Percentiles rank a stretch among this genome's conserved stretches.
phyloP scores from a whole-genome alignment of 2,329 filamentous ascomycete genomes.

The Alternaria sp. region DNA sequence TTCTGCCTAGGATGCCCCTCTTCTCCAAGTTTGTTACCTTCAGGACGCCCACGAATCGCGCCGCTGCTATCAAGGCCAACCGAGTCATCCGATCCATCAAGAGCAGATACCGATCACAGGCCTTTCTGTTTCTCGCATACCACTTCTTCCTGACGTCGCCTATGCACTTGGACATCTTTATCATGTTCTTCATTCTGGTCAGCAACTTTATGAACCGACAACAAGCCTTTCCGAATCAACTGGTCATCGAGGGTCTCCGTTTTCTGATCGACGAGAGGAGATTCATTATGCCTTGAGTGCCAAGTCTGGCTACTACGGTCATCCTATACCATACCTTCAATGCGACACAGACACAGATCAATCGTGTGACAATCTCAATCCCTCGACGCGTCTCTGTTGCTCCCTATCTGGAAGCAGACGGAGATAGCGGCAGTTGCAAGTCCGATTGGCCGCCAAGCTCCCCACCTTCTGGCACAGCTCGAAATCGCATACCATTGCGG shows the following conservation, averaged over 20 bases:
- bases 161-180: constrained; percentile 44
- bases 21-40: constrained; percentile 28
- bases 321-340: not conserved
- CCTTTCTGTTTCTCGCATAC: constrained; percentile 46
- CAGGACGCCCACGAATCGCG: constrained; percentile 24
- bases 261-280: constrained; percentile 42
- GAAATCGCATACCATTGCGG: constrained; percentile 19
- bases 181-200: constrained; percentile 48
- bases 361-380: not conserved
- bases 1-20: constrained; percentile 25
- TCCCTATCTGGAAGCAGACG: constrained; percentile 19
- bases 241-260: constrained; percentile 38
- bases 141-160: constrained; percentile 47
- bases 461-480: constrained; percentile 35
- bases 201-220: constrained; percentile 49
- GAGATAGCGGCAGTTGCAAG: constrained; percentile 30
- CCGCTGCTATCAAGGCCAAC: constrained; percentile 34
- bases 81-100: constrained; percentile 41
- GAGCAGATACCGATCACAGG: constrained; percentile 42
- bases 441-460: constrained; percentile 43
- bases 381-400: not conserved
- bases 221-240: constrained; percentile 39
- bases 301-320: not conserved
- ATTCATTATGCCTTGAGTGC: constrained; percentile 33
- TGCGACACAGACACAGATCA: not conserved